Conservation (phyloP, 441 rosid species). For the Pelargonium cotyledonis region DNA sequence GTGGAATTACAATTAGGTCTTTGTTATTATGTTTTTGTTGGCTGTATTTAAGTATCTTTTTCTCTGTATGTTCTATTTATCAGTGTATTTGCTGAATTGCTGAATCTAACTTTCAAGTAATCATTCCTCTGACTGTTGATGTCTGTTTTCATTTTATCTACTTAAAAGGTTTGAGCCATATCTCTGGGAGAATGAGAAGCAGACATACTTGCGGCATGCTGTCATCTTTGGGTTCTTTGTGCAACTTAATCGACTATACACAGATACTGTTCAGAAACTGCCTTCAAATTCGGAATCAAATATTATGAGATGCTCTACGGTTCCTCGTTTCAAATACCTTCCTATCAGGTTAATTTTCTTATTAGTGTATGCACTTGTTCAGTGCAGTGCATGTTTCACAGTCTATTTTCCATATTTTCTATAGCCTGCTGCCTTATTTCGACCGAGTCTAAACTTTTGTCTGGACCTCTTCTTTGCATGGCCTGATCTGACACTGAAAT, state of each 20-base stretch:
- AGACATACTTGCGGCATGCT: constrained; percentile 82
- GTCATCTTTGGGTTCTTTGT: constrained; percentile 97
- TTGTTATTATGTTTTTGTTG: neutral
- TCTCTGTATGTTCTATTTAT: neutral
- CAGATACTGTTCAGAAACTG: constrained; percentile 75
- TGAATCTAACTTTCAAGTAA: neutral
- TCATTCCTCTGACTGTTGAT: constrained; percentile 11
- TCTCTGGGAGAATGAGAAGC: constrained; percentile 91
- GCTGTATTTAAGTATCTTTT: neutral
- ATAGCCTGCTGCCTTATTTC: neutral
- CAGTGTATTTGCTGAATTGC: neutral
- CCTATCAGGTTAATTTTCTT: constrained; percentile 61
- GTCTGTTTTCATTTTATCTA: constrained; percentile 20
- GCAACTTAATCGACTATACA: constrained; percentile 87
- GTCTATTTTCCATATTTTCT: neutral
- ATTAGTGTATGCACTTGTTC: constrained; percentile 3
- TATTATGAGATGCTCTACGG: constrained; percentile 84
- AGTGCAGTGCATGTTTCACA: constrained; percentile 7
- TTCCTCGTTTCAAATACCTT: constrained; percentile 94
- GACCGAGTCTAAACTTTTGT: neutral
- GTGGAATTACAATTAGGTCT: neutral
- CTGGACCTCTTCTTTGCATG: neutral
- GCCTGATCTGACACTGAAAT: neutral
- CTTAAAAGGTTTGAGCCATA: constrained; percentile 72
- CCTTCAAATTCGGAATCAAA: constrained; percentile 87